Evolutionary conservation across 2,329 filamentous ascomycete species (phyloP), one percentile per base, ranked within the genome.

Genomic region (Paecilomyces fulvus): DNA sequence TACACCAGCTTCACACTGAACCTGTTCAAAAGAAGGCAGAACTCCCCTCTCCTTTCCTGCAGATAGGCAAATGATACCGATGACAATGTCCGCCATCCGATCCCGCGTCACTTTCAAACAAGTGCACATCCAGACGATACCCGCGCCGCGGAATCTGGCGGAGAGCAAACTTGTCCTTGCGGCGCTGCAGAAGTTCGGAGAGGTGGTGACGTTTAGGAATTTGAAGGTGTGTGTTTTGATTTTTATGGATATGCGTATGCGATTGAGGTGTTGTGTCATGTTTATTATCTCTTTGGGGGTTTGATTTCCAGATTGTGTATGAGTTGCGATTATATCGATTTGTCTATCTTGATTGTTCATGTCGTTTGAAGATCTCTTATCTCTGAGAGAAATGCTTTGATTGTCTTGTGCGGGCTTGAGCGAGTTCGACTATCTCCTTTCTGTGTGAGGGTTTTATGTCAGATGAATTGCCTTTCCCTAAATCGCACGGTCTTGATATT

Each of bases 181-280:
- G 46, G 68, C 70, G 6, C 62, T 75, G 17, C 72, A 75, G 58
- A 70, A 72, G 62, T 75, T 72, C 61, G 73, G 73, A 20, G 72
- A 75, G 60, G 71, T 75, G 7, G 61, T 65, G 9, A 69, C 67
- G 23, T 75, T 74, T 59, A 63, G 67, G 30, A 73, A 71, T 55
- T 56, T 70, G 12, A 70, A 67, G 61, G 72, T 75, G 61, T 21
- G 53, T 49, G 14, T 25, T 21, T 23, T 14, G 2, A 28, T 28
- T 20, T 46, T 12, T 21, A 5, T 48, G 21, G 52, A 12, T 37
- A 25, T 49, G 17, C 7, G 4, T n/a, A 10, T 48, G 48, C 21
- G 48, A 21, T 25, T 5, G 10, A 9, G 10, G 21, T 49, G 6
- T 25, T 14, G 3, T 49, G 3, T 49, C 7, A 10, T 23, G 20